Conservation (phyloP, 306 rosid species). For the Datisca glomerata region DNA sequence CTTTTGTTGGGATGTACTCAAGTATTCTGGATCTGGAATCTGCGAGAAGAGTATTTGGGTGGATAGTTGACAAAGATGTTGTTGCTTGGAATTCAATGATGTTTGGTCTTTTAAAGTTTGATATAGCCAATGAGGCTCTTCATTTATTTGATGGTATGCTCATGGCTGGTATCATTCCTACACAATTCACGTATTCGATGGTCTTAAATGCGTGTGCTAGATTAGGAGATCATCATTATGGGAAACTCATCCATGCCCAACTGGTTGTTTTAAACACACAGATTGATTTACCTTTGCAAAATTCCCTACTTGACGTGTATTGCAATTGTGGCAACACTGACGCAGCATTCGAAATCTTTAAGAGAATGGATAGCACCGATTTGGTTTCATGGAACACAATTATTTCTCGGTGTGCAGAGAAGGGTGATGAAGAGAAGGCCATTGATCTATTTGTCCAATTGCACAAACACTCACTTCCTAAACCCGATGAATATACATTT, state of each 20-base stretch:
- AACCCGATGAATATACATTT: constrained; percentile 65
- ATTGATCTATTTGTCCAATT: constrained; percentile 41
- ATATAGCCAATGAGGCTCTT: constrained; percentile 27
- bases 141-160: constrained; percentile 31
- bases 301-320: constrained; percentile 75
- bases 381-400: constrained; percentile 83
- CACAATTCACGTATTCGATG: constrained; percentile 55
- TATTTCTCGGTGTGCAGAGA: constrained; percentile 58
- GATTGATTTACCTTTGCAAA: constrained; percentile 50
- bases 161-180: constrained; percentile 38
- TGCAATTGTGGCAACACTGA: constrained; percentile 43
- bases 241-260: constrained; percentile 48
- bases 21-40: constrained; percentile 44
- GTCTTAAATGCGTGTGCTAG: constrained; percentile 49
- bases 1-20: constrained; percentile 68
- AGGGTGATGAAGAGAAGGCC: constrained; percentile 49
- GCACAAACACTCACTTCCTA: constrained; percentile 18
- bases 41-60: constrained; percentile 37
- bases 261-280: constrained; percentile 31
- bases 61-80: constrained; percentile 40
- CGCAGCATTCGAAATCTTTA: constrained; percentile 36
- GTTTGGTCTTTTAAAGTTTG: constrained; percentile 45
- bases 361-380: constrained; percentile 34
- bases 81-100: constrained; percentile 78
- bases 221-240: constrained; percentile 25